Conservation (phyloP, 306 rosid species). For the Acmispon strigosus region DNA sequence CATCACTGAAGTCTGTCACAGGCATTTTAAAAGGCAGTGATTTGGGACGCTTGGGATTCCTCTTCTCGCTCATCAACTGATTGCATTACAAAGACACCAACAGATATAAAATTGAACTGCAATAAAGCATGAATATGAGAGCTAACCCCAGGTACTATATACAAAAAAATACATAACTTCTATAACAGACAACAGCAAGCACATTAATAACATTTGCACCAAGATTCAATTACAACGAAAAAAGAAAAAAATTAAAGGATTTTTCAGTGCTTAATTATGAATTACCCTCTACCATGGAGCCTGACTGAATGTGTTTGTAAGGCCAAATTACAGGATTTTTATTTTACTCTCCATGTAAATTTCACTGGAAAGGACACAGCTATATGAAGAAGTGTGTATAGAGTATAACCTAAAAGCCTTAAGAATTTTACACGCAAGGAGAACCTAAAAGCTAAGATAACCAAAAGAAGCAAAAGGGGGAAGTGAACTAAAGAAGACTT, state of each 20-base stretch:
- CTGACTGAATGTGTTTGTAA: background rate
- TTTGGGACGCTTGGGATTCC: constrained; percentile 64
- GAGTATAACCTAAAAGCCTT: background rate
- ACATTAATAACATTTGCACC: background rate
- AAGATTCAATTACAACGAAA: constrained; percentile 10
- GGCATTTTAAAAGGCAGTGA: constrained; percentile 55
- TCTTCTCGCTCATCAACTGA: constrained; percentile 58
- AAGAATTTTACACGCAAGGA: background rate
- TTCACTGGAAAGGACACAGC: background rate
- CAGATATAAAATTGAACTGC: constrained; percentile 26
- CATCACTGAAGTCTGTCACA: constrained; percentile 48
- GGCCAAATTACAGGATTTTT: background rate
- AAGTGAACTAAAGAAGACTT: background rate
- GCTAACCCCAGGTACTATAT: background rate
- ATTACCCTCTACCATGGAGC: background rate
- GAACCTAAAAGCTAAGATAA: no score
- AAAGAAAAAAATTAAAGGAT: background rate
- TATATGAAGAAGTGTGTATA: background rate
- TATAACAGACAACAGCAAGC: background rate
- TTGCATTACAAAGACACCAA: constrained; percentile 57
- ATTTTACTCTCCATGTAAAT: background rate
- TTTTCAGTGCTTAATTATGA: background rate
- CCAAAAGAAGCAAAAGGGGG: background rate
- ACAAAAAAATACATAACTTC: background rate
- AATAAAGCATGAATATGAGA: constrained; percentile 18